Conservation (phyloP, 257 asterid species). For the Forsythia suspensa region DNA sequence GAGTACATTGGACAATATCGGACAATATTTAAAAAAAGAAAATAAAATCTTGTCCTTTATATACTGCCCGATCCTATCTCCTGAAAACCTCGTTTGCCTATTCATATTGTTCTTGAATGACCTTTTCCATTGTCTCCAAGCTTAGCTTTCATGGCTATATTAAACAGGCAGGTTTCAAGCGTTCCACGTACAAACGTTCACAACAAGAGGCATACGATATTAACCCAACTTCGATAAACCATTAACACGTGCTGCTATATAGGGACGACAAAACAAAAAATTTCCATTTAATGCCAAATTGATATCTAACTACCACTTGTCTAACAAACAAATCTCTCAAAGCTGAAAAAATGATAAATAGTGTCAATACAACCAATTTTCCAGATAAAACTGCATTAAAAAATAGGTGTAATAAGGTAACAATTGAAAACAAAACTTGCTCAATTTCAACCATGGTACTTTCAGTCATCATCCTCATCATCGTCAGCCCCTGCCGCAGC, state of each 20-base stretch:
- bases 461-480: constrained; percentile 40
- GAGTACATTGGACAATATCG: too few relatives aligned
- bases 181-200: neutral
- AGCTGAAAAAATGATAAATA: constrained; percentile 25
- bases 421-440: neutral
- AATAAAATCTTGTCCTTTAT: neutral
- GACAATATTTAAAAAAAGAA: neutral
- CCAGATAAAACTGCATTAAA: constrained; percentile 8
- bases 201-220: neutral
- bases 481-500: constrained; percentile 34
- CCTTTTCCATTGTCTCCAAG: constrained; percentile 59
- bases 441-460: neutral
- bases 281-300: neutral
- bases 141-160: constrained; percentile 77
- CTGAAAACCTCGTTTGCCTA: constrained; percentile 11
- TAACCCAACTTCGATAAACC: neutral
- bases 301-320: constrained; percentile 3
- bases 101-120: constrained; percentile 37
- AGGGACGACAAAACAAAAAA: neutral
- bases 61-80: neutral
- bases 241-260: neutral
- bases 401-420: neutral
- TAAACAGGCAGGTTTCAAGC: constrained; percentile 3
- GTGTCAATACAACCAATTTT: constrained; percentile 10
- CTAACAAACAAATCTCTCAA: neutral